These are phyloP conservation scores for Phytopythium montanum DNA, from an alignment of 352 stramenopile genomes.

Conservation along the genomic window DNA sequence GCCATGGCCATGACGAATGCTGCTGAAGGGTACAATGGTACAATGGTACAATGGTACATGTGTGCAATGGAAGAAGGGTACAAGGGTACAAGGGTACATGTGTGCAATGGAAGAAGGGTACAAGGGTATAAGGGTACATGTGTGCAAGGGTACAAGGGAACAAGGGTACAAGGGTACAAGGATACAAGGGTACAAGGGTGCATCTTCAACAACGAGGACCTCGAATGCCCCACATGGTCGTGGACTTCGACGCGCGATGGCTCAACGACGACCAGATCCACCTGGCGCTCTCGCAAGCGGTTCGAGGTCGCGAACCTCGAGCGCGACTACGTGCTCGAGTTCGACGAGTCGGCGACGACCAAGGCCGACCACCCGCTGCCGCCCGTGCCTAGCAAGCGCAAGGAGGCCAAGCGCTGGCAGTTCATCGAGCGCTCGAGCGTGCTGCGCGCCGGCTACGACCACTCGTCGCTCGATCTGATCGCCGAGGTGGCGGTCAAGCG, in stretches of 20 bases:
- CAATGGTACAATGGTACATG: too few species aligned
- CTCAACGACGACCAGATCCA: conserved; percentile 33
- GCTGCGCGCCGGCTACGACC: conserved; percentile 40
- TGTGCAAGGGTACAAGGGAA: too few species aligned
- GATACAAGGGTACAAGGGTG: too few species aligned
- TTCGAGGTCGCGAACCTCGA: conserved; percentile 20
- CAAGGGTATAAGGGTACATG: too few species aligned
- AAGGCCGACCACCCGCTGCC: conserved; percentile 38
- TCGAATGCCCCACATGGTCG: conserved; percentile 36
- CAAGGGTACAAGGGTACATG: too few species aligned
- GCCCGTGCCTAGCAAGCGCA: conserved; percentile 29
- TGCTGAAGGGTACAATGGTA: too few species aligned
- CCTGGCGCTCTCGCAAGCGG: conserved; percentile 17
- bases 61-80: too few species aligned
- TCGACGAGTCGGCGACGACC: conserved; percentile 21
- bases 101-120: too few species aligned
- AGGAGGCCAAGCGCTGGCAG: conserved; percentile 39
- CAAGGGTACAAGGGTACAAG: too few species aligned
- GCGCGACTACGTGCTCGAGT: conserved; percentile 53
- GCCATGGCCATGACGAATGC: too few species aligned
- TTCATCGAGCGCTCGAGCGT: conserved; percentile 41
- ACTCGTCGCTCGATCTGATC: conserved; percentile 48
- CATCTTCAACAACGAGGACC: conserved; percentile 45
- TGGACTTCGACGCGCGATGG: conserved; percentile 41
- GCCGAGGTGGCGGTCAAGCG: conserved; percentile 57